Percentiles rank a stretch among this genome's conserved stretches.
These are phyloP conservation scores for Orbilia brochopaga DNA, from an alignment of 2,329 filamentous ascomycete genomes.

Conservation along the genomic window DNA sequence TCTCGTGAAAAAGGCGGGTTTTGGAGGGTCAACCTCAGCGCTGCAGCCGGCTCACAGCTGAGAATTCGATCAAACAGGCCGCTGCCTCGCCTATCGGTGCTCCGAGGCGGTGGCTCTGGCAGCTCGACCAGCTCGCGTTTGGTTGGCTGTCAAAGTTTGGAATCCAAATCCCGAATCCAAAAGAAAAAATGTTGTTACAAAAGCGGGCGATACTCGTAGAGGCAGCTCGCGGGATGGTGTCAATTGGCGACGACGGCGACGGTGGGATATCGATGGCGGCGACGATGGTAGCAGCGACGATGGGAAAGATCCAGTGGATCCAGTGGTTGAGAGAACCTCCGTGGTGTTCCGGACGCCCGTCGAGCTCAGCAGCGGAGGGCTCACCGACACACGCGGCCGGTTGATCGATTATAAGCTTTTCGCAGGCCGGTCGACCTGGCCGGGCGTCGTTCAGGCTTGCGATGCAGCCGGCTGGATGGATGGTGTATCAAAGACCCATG, in stretches of 20 bases:
- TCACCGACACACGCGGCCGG: neutral
- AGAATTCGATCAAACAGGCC: too few relatives aligned
- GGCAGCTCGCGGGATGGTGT: neutral
- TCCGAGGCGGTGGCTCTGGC: neutral
- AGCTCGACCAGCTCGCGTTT: slow-evolving; percentile 3
- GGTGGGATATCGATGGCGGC: neutral
- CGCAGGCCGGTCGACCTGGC: neutral
- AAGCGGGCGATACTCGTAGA: neutral
- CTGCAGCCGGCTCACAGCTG: too few relatives aligned
- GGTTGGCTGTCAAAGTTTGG: slow-evolving; percentile 39
- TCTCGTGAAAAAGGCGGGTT: too few relatives aligned
- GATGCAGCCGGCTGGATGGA: too few relatives aligned
- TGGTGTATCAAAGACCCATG: neutral
- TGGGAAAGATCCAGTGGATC: neutral
- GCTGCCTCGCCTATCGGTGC: neutral
- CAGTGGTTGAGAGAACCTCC: too few relatives aligned
- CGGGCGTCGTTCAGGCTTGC: too few relatives aligned
- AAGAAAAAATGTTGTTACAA: too few relatives aligned
- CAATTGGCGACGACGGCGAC: neutral
- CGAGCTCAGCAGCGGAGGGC: too few relatives aligned
- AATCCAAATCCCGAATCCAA: too few relatives aligned
- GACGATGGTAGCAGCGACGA: neutral
- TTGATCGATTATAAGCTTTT: too few relatives aligned
- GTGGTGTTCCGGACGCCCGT: neutral
- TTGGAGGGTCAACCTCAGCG: neutral